A percentile compares a stretch with the other conserved stretches of the same genome.
These are phyloP conservation scores for Penicillium manginii DNA, from an alignment of 495 filamentous ascomycete genomes.

Conservation along the genomic window DNA sequence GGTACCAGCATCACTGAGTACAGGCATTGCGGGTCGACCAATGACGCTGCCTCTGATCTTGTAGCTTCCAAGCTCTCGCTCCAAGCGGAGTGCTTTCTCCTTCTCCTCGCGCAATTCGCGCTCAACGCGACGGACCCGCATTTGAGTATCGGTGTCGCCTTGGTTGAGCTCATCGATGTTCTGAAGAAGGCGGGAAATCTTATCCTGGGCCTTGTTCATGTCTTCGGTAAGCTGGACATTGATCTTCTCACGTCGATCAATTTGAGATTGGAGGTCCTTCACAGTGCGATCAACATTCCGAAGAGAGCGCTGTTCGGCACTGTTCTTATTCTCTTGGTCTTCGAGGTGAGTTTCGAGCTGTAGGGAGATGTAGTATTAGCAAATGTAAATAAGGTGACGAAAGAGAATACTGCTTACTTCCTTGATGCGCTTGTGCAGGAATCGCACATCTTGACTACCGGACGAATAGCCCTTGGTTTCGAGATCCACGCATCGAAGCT, in stretches of 20 bases:
- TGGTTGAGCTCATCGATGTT: slow-evolving; percentile 94
- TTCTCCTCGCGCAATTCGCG: slow-evolving; percentile 87
- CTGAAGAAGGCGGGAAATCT: slow-evolving; percentile 81
- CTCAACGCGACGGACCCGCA: slow-evolving; percentile 81
- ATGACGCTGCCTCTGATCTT: slow-evolving; percentile 59
- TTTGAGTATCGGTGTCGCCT: slow-evolving; percentile 76
- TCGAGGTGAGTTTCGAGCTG: slow-evolving; percentile 94
- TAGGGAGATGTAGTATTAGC: slow-evolving; percentile 24
- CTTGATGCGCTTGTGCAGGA: slow-evolving; percentile 92
- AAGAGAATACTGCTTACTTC: slow-evolving; percentile 66
- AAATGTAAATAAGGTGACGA: not conserved
- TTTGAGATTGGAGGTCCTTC: slow-evolving; percentile 88
- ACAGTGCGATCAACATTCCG: slow-evolving; percentile 95
- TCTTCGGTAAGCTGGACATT: slow-evolving; percentile 80
- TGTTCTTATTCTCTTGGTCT: slow-evolving; percentile 74
- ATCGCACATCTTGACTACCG: slow-evolving; percentile 91
- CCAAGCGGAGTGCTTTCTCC: slow-evolving; percentile 79
- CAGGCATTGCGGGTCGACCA: slow-evolving; percentile 33
- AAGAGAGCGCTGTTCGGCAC: slow-evolving; percentile 78
- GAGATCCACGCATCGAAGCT: slow-evolving; percentile 86
- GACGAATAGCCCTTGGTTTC: slow-evolving; percentile 97
- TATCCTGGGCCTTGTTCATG: slow-evolving; percentile 79
- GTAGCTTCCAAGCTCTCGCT: slow-evolving; percentile 87
- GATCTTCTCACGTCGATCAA: slow-evolving; percentile 88
- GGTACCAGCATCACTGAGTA: slow-evolving; percentile 46